These are phyloP conservation scores for Colletotrichum noveboracense DNA, from an alignment of 2,329 filamentous ascomycete species.

Conservation along the genomic window DNA sequence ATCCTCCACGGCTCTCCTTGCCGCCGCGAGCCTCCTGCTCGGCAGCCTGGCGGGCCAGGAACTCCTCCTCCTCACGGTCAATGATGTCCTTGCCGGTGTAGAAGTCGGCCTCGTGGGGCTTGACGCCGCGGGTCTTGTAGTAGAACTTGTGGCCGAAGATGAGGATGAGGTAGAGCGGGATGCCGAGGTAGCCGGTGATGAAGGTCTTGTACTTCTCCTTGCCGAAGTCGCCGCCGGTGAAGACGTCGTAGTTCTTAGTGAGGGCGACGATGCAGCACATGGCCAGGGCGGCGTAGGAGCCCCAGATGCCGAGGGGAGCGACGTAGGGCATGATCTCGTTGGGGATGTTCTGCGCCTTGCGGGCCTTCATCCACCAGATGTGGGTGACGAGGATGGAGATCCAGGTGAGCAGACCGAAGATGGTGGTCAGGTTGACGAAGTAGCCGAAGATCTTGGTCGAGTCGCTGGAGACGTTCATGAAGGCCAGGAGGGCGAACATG, in stretches of 20 bases:
- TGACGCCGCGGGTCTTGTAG: constrained; percentile 59
- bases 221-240: constrained; percentile 57
- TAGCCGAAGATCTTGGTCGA: constrained; percentile 48
- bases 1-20: constrained; percentile 27
- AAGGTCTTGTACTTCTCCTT: constrained; percentile 69
- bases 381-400: constrained; percentile 72
- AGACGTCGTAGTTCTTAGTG: constrained; percentile 84
- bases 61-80: constrained; percentile 75
- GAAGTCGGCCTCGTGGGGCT: constrained; percentile 68
- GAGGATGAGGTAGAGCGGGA: constrained; percentile 74
- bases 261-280: constrained; percentile 77
- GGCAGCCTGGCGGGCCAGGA: constrained; percentile 59
- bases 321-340: constrained; percentile 64
- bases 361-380: constrained; percentile 69
- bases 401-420: constrained; percentile 71
- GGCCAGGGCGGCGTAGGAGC: constrained; percentile 70
- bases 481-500: constrained; percentile 69
- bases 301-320: constrained; percentile 74
- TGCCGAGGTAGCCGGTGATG: constrained; percentile 78
- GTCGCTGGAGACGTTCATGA: constrained; percentile 64
- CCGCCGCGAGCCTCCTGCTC: constrained; percentile 26
- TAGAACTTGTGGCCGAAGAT: constrained; percentile 71
- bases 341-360: constrained; percentile 63
- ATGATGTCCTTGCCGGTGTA: constrained; percentile 76
- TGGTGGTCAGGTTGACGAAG: constrained; percentile 72